These are phyloP conservation scores for Alectoria sarmentosa DNA, from an alignment of 495 filamentous ascomycete species.

Conservation along the genomic window DNA sequence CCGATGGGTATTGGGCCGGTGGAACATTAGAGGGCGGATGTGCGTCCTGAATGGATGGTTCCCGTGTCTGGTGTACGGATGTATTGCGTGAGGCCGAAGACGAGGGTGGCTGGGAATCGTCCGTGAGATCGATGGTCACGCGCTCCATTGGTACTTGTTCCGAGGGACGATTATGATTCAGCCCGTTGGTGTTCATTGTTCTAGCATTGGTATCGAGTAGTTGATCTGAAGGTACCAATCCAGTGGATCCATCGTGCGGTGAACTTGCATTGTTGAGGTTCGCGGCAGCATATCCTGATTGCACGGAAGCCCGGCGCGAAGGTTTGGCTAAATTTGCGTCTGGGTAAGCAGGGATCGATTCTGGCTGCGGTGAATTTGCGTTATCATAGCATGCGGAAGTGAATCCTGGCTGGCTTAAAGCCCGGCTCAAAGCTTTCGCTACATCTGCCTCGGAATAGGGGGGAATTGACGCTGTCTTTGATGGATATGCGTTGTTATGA, in stretches of 20 bases:
- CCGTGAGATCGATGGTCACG: conserved; percentile 4
- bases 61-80: background rate
- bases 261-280: background rate
- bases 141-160: background rate
- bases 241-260: background rate
- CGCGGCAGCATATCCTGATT: background rate
- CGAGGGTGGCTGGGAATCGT: background rate
- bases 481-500: background rate
- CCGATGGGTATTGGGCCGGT: background rate
- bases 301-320: background rate
- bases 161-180: background rate
- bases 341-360: background rate
- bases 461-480: background rate
- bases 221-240: background rate
- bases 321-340: background rate
- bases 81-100: background rate
- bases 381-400: background rate
- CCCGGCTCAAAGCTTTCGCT: background rate
- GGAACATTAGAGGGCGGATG: background rate
- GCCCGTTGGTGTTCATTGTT: background rate
- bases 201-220: background rate
- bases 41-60: background rate
- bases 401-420: background rate
- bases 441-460: background rate
- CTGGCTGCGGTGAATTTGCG: background rate